Conservation (phyloP, 148 eudicot species). For the Suaeda aralocaspica region DNA sequence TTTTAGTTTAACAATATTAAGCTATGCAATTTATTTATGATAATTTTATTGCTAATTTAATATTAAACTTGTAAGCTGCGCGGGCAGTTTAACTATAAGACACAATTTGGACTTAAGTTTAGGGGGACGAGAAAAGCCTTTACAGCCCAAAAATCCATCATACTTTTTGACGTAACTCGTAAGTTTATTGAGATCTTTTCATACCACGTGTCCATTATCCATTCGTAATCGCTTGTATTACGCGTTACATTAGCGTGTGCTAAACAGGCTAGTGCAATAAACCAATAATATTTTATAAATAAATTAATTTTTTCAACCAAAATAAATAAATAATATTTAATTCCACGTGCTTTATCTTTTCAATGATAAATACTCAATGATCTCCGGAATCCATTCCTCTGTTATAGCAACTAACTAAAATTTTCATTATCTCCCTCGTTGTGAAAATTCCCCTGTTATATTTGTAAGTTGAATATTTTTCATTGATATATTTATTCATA, state of each 20-base stretch:
- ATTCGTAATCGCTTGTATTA: background rate
- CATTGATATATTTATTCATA: background rate
- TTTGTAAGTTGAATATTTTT: constrained; percentile 12
- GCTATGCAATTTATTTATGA: no score
- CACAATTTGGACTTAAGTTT: no score
- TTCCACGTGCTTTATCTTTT: constrained; percentile 16
- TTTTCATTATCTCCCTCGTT: constrained; percentile 1
- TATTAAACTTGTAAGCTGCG: no score
- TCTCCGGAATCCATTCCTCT: background rate
- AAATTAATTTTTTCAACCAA: background rate
- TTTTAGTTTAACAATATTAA: no score
- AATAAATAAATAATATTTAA: background rate
- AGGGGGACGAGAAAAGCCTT: no score
- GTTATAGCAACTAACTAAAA: background rate
- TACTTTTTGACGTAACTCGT: no score
- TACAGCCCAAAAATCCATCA: no score
- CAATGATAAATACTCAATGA: background rate
- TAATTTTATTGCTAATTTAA: no score
- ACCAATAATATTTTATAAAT: background rate
- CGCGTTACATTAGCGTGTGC: constrained; percentile 17
- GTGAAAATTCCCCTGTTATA: constrained; percentile 2
- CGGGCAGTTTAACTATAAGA: no score
- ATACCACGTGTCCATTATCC: constrained; percentile 6
- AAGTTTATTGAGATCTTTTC: no score
- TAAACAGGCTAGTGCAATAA: background rate